These are phyloP conservation scores for Scenedesmus sp. DNA, from an alignment of 163 green algal species.

Conservation along the genomic window DNA sequence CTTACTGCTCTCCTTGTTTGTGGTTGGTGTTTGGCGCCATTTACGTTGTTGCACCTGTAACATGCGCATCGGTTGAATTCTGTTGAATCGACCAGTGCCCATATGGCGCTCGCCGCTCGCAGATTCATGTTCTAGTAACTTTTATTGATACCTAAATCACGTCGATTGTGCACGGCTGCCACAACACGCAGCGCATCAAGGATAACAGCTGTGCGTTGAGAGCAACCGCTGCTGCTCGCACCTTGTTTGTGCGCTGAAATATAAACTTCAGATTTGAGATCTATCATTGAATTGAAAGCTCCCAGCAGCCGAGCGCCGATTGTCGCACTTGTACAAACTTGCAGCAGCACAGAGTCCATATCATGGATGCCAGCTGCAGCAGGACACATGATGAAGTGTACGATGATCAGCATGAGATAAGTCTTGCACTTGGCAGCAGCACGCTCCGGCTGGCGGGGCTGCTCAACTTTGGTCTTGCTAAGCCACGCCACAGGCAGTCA, in stretches of 20 bases:
- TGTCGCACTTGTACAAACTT: not conserved
- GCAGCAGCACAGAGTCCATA: not conserved
- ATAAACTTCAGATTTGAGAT: too few relatives aligned
- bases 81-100: not conserved
- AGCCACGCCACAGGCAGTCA: not conserved
- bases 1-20: not conserved
- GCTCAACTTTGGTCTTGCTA: slow-evolving; percentile 22
- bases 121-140: not conserved
- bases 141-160: not conserved
- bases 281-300: too few relatives aligned
- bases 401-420: not conserved
- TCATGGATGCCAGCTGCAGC: not conserved
- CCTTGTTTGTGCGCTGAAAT: not conserved
- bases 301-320: not conserved
- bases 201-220: not conserved
- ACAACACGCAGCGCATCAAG: not conserved
- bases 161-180: not conserved
- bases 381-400: not conserved
- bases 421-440: not conserved
- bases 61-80: not conserved
- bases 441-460: not conserved
- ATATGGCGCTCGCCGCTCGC: not conserved
- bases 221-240: not conserved
- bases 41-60: not conserved
- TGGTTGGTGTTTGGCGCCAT: not conserved